These are phyloP conservation scores for Blastobotrys serpentis DNA, from an alignment of 1,139 yeast genomes.

Conservation along the genomic window DNA sequence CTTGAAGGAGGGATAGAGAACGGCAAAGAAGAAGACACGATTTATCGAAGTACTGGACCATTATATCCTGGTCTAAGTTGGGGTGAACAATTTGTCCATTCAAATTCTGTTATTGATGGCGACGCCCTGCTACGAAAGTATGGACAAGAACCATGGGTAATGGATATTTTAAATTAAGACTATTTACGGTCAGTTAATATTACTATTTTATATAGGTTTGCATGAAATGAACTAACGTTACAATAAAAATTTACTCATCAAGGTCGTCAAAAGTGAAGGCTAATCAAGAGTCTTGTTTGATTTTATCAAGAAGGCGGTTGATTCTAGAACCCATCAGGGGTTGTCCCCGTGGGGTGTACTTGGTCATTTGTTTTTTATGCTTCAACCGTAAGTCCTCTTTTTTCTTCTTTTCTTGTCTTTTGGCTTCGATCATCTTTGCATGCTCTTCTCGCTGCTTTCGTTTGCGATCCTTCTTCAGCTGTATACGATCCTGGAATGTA, in stretches of 20 bases:
- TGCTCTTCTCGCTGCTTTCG: slow-evolving; percentile 27
- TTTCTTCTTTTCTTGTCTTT: slow-evolving; percentile 31
- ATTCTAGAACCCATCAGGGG: slow-evolving; percentile 92
- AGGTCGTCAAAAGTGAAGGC: background rate
- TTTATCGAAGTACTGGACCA: background rate
- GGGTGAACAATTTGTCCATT: background rate
- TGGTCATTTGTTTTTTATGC: slow-evolving; percentile 50
- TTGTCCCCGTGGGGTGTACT: slow-evolving; percentile 74
- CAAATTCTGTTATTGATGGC: slow-evolving; percentile 1
- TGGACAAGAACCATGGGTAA: background rate
- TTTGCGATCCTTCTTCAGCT: slow-evolving; percentile 24
- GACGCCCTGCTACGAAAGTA: background rate
- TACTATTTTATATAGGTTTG: background rate
- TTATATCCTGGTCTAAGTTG: slow-evolving; percentile 8
- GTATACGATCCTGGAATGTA: slow-evolving; percentile 11
- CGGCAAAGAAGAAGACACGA: background rate
- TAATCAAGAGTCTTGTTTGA: slow-evolving; percentile 32
- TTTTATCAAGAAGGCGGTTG: slow-evolving; percentile 72
- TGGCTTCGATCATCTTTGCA: slow-evolving; percentile 31
- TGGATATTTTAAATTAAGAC: background rate
- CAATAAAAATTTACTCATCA: background rate
- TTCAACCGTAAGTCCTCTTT: slow-evolving; percentile 43
- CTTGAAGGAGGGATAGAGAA: background rate
- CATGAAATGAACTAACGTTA: background rate
- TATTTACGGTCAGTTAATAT: background rate